Conservation (phyloP, 768 basidiomycete genomes). For the Boletus rex-veris region DNA sequence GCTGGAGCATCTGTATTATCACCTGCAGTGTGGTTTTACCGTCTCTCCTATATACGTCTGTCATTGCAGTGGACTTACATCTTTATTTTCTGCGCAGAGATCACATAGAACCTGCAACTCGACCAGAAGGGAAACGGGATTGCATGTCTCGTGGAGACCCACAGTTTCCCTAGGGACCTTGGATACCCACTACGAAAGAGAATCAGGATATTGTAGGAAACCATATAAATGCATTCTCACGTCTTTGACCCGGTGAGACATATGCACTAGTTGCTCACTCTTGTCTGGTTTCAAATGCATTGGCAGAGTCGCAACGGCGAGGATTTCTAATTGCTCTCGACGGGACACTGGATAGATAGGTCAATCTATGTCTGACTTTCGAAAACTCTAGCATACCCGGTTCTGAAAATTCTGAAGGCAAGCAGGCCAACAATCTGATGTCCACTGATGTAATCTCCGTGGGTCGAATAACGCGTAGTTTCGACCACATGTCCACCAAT, state of each 20-base stretch:
- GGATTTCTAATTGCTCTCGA: constrained; percentile 22
- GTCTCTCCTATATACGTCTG: neutral
- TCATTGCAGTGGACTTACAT: constrained; percentile 12
- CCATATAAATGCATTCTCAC: constrained; percentile 10
- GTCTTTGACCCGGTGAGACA: constrained; percentile 22
- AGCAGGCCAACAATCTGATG: constrained; percentile 15
- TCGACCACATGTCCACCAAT: constrained; percentile 68
- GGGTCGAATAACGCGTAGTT: constrained; percentile 30
- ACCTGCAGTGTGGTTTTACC: constrained; percentile 11
- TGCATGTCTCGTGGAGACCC: constrained; percentile 2
- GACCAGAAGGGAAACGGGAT: constrained; percentile 23
- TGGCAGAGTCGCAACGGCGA: constrained; percentile 25
- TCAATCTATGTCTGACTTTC: neutral
- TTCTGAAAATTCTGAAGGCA: neutral
- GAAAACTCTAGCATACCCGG: constrained; percentile 9
- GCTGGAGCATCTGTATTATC: constrained; percentile 23
- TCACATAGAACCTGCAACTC: constrained; percentile 24
- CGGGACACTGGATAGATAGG: constrained; percentile 15
- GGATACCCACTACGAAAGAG: constrained; percentile 15
- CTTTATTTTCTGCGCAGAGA: constrained; percentile 7
- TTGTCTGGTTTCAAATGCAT: constrained; percentile 5
- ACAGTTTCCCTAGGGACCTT: neutral
- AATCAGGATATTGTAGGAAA: constrained; percentile 1
- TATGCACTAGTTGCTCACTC: constrained; percentile 4
- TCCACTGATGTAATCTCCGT: constrained; percentile 17